Conservation (phyloP, 2,329 filamentous ascomycete species). For the Scedosporium minutisporum region DNA sequence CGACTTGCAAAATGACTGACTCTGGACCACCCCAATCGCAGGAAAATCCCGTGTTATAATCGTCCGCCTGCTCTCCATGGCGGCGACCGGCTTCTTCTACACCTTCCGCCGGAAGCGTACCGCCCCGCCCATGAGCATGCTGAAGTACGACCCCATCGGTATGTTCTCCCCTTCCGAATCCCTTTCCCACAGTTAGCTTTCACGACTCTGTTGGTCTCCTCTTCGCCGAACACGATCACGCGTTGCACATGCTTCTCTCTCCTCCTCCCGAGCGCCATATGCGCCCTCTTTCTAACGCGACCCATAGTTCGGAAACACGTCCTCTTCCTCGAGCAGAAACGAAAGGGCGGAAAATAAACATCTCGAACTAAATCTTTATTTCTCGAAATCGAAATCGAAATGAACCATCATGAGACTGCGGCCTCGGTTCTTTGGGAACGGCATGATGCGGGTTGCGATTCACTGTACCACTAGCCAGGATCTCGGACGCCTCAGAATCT, state of each 20-base stretch:
- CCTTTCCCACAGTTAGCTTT: not conserved
- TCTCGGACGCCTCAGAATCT: not conserved
- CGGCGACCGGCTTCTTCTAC: conserved; percentile 96
- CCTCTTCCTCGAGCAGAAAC: conserved; percentile 87
- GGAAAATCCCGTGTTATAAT: conserved; percentile 86
- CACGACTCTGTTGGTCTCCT: not conserved
- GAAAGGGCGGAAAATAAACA: conserved; percentile 49
- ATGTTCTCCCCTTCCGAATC: conserved; percentile 17
- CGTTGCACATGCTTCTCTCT: not conserved
- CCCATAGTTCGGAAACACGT: conserved; percentile 80
- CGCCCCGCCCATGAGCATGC: conserved; percentile 81
- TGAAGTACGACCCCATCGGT: conserved; percentile 98
- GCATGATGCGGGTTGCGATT: not conserved
- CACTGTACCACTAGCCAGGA: not conserved
- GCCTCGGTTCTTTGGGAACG: not conserved
- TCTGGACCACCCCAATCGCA: conserved; percentile 25
- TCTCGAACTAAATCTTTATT: not conserved
- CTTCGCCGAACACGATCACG: not conserved
- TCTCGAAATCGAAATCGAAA: not conserved
- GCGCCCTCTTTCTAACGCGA: not conserved
- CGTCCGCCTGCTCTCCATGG: conserved; percentile 95
- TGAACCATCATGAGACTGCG: not conserved
- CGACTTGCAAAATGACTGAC: not conserved
- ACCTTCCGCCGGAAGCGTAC: conserved; percentile 76
- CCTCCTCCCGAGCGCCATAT: not conserved